Conservation (phyloP, 192 early-diverging fungal species). For the Umbelopsis sp. region DNA sequence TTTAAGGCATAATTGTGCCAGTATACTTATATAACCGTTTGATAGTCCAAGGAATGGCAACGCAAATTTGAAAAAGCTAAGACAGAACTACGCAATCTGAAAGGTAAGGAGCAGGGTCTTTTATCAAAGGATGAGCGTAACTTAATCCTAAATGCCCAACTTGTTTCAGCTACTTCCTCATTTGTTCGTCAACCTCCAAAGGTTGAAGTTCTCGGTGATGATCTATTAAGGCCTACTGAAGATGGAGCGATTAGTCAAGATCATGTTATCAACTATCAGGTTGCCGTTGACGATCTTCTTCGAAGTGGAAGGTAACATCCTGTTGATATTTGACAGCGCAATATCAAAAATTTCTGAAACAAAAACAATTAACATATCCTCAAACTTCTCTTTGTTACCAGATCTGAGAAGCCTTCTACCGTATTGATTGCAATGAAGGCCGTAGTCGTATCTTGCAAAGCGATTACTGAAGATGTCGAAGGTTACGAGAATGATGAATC, state of each 20-base stretch:
- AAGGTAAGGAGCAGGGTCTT: slow-evolving; percentile 35
- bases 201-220: slow-evolving; percentile 37
- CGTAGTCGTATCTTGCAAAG: slow-evolving; percentile 81
- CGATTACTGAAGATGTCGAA: slow-evolving; percentile 84
- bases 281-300: slow-evolving; percentile 81
- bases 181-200: slow-evolving; percentile 51
- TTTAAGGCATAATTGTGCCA: too few species aligned
- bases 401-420: slow-evolving; percentile 67
- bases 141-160: background rate
- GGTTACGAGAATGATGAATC: slow-evolving; percentile 56
- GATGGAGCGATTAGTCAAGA: slow-evolving; percentile 74
- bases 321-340: too few species aligned
- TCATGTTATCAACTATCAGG: slow-evolving; percentile 75
- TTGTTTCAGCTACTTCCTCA: slow-evolving; percentile 35
- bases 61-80: slow-evolving; percentile 54
- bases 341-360: too few species aligned
- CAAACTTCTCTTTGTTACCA: slow-evolving; percentile 18
- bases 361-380: too few species aligned
- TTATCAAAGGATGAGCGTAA: background rate
- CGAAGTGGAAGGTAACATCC: slow-evolving; percentile 62
- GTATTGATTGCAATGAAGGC: slow-evolving; percentile 86
- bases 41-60: slow-evolving; percentile 41
- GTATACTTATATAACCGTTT: slow-evolving; percentile 40
- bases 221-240: slow-evolving; percentile 37
- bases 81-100: slow-evolving; percentile 53